Conservation (phyloP, 306 rosid genomes). For the Prunus mongolica region DNA sequence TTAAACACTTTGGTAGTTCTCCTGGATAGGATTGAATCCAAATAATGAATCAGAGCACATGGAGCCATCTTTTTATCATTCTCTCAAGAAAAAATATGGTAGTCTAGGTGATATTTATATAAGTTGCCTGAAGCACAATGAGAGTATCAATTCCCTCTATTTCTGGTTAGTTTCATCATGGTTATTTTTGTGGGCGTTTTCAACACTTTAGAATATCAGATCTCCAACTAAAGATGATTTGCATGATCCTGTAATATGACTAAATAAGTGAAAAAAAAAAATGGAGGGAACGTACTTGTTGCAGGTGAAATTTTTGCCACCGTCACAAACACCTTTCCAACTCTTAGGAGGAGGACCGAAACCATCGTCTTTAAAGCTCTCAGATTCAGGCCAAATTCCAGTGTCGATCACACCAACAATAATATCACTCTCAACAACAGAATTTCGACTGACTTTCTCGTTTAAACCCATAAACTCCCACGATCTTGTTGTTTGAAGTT, state of each 20-base stretch:
- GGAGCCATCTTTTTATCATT: too few relatives aligned
- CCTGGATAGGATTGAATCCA: too few relatives aligned
- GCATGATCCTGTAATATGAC: neutral
- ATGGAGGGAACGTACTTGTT: conserved; percentile 9
- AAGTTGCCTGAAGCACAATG: too few relatives aligned
- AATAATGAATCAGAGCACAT: too few relatives aligned
- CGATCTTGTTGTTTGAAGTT: conserved; percentile 35
- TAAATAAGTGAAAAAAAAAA: neutral
- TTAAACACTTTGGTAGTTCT: too few relatives aligned
- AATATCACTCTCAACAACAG: conserved; percentile 9
- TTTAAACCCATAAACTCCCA: conserved; percentile 34
- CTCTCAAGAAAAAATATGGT: too few relatives aligned
- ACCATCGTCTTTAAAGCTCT: conserved; percentile 28
- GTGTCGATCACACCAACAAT: conserved; percentile 27
- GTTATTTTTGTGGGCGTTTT: neutral
- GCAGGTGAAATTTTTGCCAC: conserved; percentile 30
- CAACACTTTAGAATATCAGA: neutral
- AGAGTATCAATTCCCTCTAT: too few relatives aligned
- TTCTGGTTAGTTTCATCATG: too few relatives aligned
- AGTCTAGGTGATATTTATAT: too few relatives aligned
- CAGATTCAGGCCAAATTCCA: conserved; percentile 35
- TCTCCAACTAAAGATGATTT: too few relatives aligned
- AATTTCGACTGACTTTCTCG: neutral
- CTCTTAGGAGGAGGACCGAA: conserved; percentile 24
- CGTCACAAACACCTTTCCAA: conserved; percentile 32